Evolutionary conservation across 352 stramenopile genomes (phyloP).

Genomic region (Phytophthora sp.): DNA sequence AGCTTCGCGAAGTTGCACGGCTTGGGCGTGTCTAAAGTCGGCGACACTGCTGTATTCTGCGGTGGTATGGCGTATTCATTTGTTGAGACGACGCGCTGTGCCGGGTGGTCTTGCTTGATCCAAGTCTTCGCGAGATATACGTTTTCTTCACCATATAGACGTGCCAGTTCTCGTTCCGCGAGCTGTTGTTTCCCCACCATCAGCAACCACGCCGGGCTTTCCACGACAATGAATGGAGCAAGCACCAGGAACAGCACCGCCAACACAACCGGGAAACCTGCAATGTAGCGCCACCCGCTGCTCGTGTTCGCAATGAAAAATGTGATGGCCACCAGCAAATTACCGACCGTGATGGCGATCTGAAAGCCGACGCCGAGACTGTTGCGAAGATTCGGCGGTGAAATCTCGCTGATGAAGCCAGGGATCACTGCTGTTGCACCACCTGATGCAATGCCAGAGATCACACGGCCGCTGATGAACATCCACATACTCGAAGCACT

Average conservation of each 20-base stretch:
- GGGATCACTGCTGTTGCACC: conserved; percentile 27
- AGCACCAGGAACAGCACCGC: conserved; percentile 40
- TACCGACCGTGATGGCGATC: conserved; percentile 29
- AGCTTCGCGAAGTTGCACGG: conserved; percentile 8
- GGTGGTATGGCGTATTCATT: not conserved
- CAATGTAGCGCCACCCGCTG: conserved; percentile 24
- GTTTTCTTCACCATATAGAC: conserved; percentile 25
- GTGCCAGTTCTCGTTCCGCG: conserved; percentile 23
- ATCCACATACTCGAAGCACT: conserved; percentile 26
- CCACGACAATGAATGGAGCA: conserved; percentile 23
- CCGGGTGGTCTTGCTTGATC: not conserved
- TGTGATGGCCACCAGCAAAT: conserved; percentile 27
- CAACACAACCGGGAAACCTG: conserved; percentile 47
- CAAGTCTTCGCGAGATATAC: conserved; percentile 8
- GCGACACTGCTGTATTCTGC: too few relatives aligned
- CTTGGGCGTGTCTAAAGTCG: not conserved
- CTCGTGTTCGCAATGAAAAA: conserved; percentile 32
- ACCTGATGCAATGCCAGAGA: conserved; percentile 32
- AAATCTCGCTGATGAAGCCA: conserved; percentile 37
- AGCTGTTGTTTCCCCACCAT: conserved; percentile 18
- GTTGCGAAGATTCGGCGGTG: conserved; percentile 26
- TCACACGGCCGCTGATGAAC: conserved; percentile 35
- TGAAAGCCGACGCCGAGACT: conserved; percentile 31
- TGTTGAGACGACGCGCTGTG: not conserved
- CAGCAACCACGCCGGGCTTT: conserved; percentile 33